Base-by-base conservation (phyloP, 2,329 filamentous ascomycete species). In the Nemania sp. region DNA sequence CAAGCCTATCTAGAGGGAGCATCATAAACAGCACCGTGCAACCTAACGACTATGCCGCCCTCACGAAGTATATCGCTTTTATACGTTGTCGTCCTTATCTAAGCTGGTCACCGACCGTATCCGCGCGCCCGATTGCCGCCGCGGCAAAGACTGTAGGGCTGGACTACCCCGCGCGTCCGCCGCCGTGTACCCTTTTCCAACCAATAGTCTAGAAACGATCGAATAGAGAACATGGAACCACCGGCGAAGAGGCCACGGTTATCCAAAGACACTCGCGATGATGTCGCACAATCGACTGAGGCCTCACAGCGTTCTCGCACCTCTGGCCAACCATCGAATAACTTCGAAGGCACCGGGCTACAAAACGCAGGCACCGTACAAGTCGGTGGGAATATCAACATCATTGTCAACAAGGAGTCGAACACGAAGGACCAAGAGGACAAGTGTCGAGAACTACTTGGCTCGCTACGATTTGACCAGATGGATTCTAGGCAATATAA, bases 381-480 rank as follows among this genome's bases (percentile, higher is more conserved):
- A 13, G 24, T 43, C n/a, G 15, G 24, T 3, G 22, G 53, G 43
- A 57, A 65, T 51, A 1, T 66, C 6, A 54, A 22, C 0, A 62
- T 66, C 27, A 41, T 52, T 7, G n/a, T 54, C 22, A 49, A 24
- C 22, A 22, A 55, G 6, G 8, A 2, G 22, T 3, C 35, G 5
- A 57, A 11, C 20, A 20, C 24, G n/a, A 38, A 2, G 4, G 20
- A 2, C 7, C 6, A n/a, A 22, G 27, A 10, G n/a, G 13, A 51
- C 20, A 53, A 58, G n/a, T n/a, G 3, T 18, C 20, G 35, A 58
- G 13, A 2, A 49, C 18, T 66, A 20, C 53, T 69, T 18, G 53
- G 69, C 2, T 73, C 73, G 7, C 55, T 76, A 1, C 45, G 13
- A 7, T 76, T 76, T 26, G 51, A 67, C 1, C 70, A 74, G 24